Conservation (phyloP, 2,329 filamentous ascomycete species). For the Calonectria hawksworthii region DNA sequence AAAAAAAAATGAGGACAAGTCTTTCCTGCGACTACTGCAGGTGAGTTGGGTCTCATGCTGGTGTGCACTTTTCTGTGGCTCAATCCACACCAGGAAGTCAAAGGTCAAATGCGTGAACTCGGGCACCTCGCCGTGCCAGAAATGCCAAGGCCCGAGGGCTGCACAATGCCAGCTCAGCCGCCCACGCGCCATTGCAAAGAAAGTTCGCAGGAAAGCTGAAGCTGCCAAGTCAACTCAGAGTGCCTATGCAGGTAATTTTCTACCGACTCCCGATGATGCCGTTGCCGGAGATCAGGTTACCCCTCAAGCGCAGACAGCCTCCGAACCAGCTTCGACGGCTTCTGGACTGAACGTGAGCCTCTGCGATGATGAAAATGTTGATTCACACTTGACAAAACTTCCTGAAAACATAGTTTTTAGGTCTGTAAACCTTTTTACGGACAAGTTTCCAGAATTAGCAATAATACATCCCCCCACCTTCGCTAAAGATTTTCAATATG, state of each 20-base stretch:
- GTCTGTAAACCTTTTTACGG: constrained; percentile 1
- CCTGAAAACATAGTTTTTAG: neutral
- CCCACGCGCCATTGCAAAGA: neutral
- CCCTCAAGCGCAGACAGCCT: neutral
- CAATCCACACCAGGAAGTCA: neutral
- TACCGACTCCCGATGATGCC: neutral
- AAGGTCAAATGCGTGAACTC: constrained; percentile 20
- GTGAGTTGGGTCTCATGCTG: neutral
- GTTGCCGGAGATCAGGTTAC: neutral
- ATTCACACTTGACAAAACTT: neutral
- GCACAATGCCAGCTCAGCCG: neutral
- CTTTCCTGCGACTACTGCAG: constrained; percentile 19
- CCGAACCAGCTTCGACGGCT: neutral
- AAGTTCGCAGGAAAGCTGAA: neutral
- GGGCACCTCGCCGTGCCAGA: constrained; percentile 9
- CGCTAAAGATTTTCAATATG: neutral
- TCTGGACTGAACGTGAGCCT: neutral
- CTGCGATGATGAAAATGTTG: neutral
- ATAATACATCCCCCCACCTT: constrained; percentile 4
- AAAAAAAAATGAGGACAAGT: constrained; percentile 12
- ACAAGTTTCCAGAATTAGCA: constrained; percentile 14
- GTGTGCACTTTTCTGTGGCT: neutral
- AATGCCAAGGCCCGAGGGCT: constrained; percentile 1
- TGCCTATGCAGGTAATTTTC: neutral
- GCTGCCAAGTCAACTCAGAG: neutral